Evolutionary conservation across 495 filamentous ascomycete genomes (phyloP).

Genomic region (Bombardia bombarda): DNA sequence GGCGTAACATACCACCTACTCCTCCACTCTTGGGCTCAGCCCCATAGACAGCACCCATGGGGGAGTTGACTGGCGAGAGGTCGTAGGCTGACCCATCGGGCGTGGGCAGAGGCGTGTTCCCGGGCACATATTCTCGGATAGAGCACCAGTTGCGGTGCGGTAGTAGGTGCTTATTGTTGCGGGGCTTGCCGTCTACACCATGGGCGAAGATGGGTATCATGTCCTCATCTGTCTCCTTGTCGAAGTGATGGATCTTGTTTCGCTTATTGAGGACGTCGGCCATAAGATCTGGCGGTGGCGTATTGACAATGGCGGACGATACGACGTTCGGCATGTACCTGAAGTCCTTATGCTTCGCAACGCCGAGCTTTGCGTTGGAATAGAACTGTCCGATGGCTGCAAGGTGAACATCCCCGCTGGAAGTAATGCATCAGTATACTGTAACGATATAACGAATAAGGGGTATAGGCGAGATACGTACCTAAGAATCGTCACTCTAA

Average conservation of each 20-base stretch:
- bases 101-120: constrained; percentile 61
- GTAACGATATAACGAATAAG: constrained; percentile 42
- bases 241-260: constrained; percentile 88
- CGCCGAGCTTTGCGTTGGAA: constrained; percentile 68
- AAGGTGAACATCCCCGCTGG: constrained; percentile 93
- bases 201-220: constrained; percentile 89
- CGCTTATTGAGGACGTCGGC: constrained; percentile 75
- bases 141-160: constrained; percentile 91
- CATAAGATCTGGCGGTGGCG: constrained; percentile 81
- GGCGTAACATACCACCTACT: constrained; percentile 23
- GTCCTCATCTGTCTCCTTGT: constrained; percentile 80
- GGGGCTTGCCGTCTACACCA: constrained; percentile 78
- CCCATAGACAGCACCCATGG: constrained; percentile 13
- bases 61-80: constrained; percentile 21
- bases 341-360: constrained; percentile 79
- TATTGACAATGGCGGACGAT: constrained; percentile 88
- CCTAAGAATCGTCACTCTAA: constrained; percentile 92
- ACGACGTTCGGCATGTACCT: constrained; percentile 89
- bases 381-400: constrained; percentile 93
- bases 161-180: constrained; percentile 88
- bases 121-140: constrained; percentile 74
- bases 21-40: constrained; percentile 2
- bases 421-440: too few species aligned
- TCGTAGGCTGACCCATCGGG: constrained; percentile 40
- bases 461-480: constrained; percentile 39